Conservation (phyloP, 441 rosid species). For the Metrosideros polymorpha region DNA sequence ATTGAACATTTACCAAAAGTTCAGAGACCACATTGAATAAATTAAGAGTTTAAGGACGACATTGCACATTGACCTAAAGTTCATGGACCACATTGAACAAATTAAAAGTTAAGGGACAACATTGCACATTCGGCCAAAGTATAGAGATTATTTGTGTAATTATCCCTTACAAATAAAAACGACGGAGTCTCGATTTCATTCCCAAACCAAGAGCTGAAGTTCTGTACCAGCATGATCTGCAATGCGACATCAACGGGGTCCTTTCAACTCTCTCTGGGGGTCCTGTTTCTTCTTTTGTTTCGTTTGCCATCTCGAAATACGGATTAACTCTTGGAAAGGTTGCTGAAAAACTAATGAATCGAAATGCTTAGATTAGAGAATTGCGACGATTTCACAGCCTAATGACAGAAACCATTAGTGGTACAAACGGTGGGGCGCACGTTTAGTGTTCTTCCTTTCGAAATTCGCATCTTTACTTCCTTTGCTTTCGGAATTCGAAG, state of each 20-base stretch:
- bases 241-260: background rate
- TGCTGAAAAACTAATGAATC: background rate
- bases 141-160: too few species aligned
- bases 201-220: background rate
- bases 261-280: background rate
- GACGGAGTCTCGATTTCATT: background rate
- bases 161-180: too few species aligned
- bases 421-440: background rate
- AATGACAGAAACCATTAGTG: background rate
- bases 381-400: background rate
- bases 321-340: background rate
- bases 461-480: background rate
- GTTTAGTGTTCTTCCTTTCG: background rate
- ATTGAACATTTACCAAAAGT: too few species aligned
- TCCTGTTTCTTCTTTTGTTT: background rate
- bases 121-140: background rate
- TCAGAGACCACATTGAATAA: too few species aligned
- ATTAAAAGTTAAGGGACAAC: rapidly evolving
- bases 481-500: background rate
- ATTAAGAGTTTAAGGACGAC: too few species aligned
- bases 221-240: background rate
- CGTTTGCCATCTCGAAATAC: background rate
- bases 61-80: too few species aligned
- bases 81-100: rapidly evolving
- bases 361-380: background rate